A percentile compares a stretch with the other conserved stretches of the same genome.
phyloP scores from a whole-genome alignment of 1,284 basidiomycete genomes.

The Melampsora larici-populina region DNA sequence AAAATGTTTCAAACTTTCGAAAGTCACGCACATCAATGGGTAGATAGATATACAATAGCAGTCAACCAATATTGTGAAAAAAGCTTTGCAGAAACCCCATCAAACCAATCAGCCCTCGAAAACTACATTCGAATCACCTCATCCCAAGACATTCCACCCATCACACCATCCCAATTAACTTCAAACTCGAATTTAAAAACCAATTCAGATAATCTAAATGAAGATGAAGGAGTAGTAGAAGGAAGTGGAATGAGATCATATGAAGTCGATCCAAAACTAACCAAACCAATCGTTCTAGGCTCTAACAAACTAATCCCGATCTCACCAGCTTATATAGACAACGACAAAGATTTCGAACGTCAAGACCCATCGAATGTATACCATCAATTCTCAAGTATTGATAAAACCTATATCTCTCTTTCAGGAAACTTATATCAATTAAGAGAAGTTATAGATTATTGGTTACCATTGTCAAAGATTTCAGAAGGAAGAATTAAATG shows the following conservation, averaged over 20 bases:
- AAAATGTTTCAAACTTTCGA: constrained; percentile 40
- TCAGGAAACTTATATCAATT: constrained; percentile 33
- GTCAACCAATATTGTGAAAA: constrained; percentile 10
- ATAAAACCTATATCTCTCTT: constrained; percentile 17
- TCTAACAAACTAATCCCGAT: constrained; percentile 8
- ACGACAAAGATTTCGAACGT: constrained; percentile 18
- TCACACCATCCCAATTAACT: constrained; percentile 22
- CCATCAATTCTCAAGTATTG: constrained; percentile 10
- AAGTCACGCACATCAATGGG: constrained; percentile 34
- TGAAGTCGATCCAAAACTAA: constrained; percentile 27
- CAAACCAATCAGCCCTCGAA: constrained; percentile 21
- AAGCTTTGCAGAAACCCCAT: constrained; percentile 10
- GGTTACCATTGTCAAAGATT: constrained; percentile 15
- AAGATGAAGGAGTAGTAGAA: constrained; percentile 7
- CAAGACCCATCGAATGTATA: constrained; percentile 35
- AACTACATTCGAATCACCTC: constrained; percentile 16
- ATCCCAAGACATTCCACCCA: constrained; percentile 22
- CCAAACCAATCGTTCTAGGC: constrained; percentile 13
- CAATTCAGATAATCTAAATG: constrained; percentile 17
- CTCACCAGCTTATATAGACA: constrained; percentile 7
- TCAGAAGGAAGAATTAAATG: background rate
- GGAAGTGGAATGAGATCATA: constrained; percentile 2
- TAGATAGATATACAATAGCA: constrained; percentile 11
- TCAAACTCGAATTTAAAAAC: constrained; percentile 8
- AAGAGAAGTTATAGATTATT: constrained; percentile 39